These are phyloP conservation scores for Circinella minor DNA, from an alignment of 371 early-diverging fungal species.

Conservation along the genomic window DNA sequence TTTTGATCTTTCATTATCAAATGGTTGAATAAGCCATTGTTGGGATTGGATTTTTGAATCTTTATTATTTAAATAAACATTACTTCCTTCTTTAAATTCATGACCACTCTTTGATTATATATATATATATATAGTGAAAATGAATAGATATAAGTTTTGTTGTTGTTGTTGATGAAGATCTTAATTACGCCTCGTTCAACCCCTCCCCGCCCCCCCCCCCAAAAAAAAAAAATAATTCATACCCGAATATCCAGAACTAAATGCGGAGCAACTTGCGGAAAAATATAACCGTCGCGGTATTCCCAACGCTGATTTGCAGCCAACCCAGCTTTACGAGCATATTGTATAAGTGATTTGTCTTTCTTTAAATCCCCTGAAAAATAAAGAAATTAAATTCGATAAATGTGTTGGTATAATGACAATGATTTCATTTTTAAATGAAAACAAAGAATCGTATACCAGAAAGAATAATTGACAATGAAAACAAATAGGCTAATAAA, in stretches of 20 bases:
- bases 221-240: background rate
- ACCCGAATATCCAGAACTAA: constrained; percentile 46
- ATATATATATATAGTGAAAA: too few relatives aligned
- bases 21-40: constrained; percentile 46
- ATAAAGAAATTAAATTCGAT: background rate
- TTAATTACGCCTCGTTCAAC: too few relatives aligned
- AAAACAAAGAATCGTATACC: background rate
- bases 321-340: constrained; percentile 50
- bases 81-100: constrained; percentile 39
- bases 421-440: background rate
- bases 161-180: too few relatives aligned
- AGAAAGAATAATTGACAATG: background rate
- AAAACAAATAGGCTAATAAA: too few relatives aligned
- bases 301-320: constrained; percentile 53
- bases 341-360: constrained; percentile 48
- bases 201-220: background rate
- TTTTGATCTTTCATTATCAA: constrained; percentile 38
- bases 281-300: constrained; percentile 44
- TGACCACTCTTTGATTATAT: background rate
- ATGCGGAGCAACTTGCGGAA: constrained; percentile 37
- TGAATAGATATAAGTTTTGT: too few relatives aligned
- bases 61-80: constrained; percentile 34
- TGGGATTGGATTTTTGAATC: constrained; percentile 32
- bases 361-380: constrained; percentile 33
- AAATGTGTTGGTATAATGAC: background rate